These are phyloP conservation scores for Anthracocystis setariae DNA, from an alignment of 1,284 basidiomycete species.

Conservation along the genomic window DNA sequence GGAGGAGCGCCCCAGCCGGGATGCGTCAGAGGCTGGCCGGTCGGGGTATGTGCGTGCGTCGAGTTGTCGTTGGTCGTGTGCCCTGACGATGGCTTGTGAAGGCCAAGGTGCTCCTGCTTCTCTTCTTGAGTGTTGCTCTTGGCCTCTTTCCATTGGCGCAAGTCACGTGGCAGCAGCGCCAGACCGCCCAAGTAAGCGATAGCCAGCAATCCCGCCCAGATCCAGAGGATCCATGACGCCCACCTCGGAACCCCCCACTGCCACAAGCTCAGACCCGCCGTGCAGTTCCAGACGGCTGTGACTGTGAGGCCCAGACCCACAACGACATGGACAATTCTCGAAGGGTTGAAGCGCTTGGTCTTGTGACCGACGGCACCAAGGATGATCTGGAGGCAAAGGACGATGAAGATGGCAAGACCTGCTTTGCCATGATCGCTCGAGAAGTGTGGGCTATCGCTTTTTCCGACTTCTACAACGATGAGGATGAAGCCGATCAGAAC, in stretches of 20 bases:
- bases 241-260: constrained; percentile 33
- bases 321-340: constrained; percentile 47
- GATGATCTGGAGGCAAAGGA: constrained; percentile 74
- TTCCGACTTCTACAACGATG: constrained; percentile 69
- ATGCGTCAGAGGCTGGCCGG: constrained; percentile 7
- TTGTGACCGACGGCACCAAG: constrained; percentile 75
- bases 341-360: constrained; percentile 41
- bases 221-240: constrained; percentile 43
- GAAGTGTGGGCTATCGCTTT: constrained; percentile 24
- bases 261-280: constrained; percentile 49
- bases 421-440: constrained; percentile 69
- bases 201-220: constrained; percentile 41
- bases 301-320: constrained; percentile 41
- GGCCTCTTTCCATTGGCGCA: constrained; percentile 22
- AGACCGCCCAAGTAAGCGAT: constrained; percentile 48
- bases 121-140: constrained; percentile 3
- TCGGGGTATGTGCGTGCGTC: constrained; percentile 20
- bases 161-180: constrained; percentile 40
- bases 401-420: constrained; percentile 74
- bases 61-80: constrained; percentile 2
- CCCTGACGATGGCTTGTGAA: constrained; percentile 13
- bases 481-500: constrained; percentile 73
- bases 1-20: constrained; percentile 23
- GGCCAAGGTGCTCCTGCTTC: constrained; percentile 20
- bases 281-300: constrained; percentile 45